Conservation (phyloP, 176 grass and related monocot genomes). For the Lolium perenne region DNA sequence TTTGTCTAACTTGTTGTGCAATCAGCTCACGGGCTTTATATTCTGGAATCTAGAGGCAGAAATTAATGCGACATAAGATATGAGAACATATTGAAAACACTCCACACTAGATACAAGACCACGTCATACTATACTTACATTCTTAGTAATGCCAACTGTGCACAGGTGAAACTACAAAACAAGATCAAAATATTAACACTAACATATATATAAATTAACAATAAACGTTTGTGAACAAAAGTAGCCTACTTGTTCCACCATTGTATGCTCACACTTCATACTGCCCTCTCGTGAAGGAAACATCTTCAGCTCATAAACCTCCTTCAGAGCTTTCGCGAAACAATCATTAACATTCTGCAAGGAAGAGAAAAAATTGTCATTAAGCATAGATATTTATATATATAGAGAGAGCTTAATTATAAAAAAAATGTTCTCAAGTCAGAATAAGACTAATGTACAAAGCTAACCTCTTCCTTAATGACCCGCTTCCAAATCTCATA, state of each 20-base stretch:
- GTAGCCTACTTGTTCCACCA: neutral
- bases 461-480: neutral
- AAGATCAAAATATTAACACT: neutral
- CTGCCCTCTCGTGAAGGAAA: neutral
- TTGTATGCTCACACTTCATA: neutral
- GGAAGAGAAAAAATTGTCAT: neutral
- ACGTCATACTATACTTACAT: neutral
- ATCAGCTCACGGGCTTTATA: neutral
- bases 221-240: neutral
- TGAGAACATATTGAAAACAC: neutral
- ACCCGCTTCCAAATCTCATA: conserved; percentile 6
- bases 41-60: neutral
- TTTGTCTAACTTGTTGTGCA: neutral
- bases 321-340: neutral
- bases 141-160: neutral
- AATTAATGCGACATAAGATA: neutral
- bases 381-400: neutral
- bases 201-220: neutral
- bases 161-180: neutral
- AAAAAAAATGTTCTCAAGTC: neutral
- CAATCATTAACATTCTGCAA: neutral
- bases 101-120: neutral
- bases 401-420: too few species aligned
- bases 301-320: neutral
- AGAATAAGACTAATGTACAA: neutral